Conservation (phyloP, 2,329 filamentous ascomycete species). For the Cadophora sp. region DNA sequence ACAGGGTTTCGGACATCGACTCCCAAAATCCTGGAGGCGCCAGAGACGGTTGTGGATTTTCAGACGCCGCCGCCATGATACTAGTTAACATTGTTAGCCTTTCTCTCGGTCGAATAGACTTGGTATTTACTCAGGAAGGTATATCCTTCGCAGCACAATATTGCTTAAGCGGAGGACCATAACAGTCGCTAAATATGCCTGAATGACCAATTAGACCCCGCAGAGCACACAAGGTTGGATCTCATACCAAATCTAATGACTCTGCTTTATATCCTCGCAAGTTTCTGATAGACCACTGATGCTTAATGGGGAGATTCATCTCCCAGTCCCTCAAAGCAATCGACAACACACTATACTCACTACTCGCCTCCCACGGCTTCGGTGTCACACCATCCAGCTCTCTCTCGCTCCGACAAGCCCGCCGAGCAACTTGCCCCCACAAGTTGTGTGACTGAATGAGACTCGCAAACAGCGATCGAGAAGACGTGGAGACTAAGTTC, state of each 20-base stretch:
- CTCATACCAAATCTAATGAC: slow-evolving; percentile 42
- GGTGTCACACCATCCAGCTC: slow-evolving; percentile 25
- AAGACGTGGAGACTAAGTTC: slow-evolving; percentile 32
- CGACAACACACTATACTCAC: slow-evolving; percentile 39
- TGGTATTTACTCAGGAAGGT: not conserved
- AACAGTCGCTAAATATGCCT: slow-evolving; percentile 46
- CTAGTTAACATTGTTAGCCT: slow-evolving; percentile 39
- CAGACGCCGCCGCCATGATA: slow-evolving; percentile 22
- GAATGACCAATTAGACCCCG: not conserved
- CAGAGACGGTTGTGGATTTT: slow-evolving; percentile 3
- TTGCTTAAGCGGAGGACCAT: slow-evolving; percentile 48
- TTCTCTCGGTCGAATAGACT: not conserved
- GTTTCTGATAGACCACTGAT: slow-evolving; percentile 48
- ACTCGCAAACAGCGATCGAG: slow-evolving; percentile 47
- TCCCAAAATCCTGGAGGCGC: slow-evolving; percentile 42
- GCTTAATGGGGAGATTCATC: slow-evolving; percentile 41
- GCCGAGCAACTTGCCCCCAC: slow-evolving; percentile 47
- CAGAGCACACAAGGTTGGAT: not conserved
- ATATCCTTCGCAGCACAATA: slow-evolving; percentile 46
- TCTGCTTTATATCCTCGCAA: slow-evolving; percentile 47
- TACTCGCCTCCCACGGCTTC: slow-evolving; percentile 38
- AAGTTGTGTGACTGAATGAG: slow-evolving; percentile 48
- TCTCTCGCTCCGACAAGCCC: slow-evolving; percentile 33
- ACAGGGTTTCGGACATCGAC: slow-evolving; percentile 44
- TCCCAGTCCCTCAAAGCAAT: slow-evolving; percentile 41